These are phyloP conservation scores for Colletotrichum orbiculare DNA, from an alignment of 2,329 filamentous ascomycete species.

Conservation along the genomic window DNA sequence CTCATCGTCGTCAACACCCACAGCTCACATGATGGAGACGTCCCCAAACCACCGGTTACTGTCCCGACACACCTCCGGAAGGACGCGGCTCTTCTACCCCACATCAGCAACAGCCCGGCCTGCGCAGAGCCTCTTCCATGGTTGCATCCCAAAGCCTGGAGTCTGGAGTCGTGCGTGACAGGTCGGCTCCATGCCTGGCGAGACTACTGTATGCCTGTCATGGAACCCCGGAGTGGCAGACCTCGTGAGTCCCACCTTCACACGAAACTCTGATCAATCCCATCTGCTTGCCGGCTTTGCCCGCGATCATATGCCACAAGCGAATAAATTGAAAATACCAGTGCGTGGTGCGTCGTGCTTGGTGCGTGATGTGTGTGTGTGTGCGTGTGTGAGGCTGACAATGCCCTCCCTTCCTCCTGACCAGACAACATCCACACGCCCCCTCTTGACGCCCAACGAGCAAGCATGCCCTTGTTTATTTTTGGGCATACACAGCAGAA, in stretches of 20 bases:
- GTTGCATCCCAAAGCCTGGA: not conserved
- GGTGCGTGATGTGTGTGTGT: not conserved
- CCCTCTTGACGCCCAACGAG: conserved; percentile 20
- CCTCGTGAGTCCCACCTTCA: no score
- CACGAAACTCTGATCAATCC: not conserved
- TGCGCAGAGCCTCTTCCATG: conserved; percentile 18
- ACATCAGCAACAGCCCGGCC: not conserved
- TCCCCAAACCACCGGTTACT: conserved; percentile 3
- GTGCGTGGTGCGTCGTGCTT: not conserved
- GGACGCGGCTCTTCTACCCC: conserved; percentile 14
- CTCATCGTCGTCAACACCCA: not conserved
- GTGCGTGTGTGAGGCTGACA: not conserved
- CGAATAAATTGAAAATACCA: not conserved
- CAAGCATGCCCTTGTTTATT: conserved; percentile 4
- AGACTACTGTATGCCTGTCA: not conserved
- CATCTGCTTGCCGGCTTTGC: conserved; percentile 9
- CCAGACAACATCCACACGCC: not conserved
- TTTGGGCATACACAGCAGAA: not conserved
- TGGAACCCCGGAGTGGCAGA: not conserved
- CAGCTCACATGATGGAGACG: not conserved
- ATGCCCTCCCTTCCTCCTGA: not conserved
- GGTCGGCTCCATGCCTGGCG: conserved; percentile 13
- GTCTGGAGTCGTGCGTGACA: conserved; percentile 10
- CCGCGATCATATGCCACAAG: conserved; percentile 8
- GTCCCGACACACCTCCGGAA: conserved; percentile 11